A percentile compares a stretch with the other conserved stretches of the same genome.
phyloP scores from a whole-genome alignment of 768 basidiomycete species.

The Phaffia tasmanica region DNA sequence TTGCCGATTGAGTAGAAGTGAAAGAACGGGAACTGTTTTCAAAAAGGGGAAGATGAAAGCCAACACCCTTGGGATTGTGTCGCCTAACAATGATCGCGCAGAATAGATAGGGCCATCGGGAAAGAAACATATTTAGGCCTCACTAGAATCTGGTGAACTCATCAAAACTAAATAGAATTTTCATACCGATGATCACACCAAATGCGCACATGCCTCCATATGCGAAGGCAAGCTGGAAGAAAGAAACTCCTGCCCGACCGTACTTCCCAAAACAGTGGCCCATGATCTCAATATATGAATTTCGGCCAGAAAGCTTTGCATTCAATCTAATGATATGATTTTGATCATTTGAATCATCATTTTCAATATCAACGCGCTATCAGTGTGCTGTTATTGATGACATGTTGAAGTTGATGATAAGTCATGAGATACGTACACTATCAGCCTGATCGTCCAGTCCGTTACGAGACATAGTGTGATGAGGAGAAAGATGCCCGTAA shows the following conservation, averaged over 20 bases:
- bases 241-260: conserved; percentile 86
- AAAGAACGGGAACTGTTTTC: conserved; percentile 57
- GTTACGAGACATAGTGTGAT: conserved; percentile 69
- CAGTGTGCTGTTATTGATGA: too few species aligned
- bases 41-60: conserved; percentile 66
- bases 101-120: not conserved
- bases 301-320: conserved; percentile 85
- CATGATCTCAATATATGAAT: conserved; percentile 89
- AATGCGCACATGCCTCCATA: conserved; percentile 98
- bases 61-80: conserved; percentile 91
- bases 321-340: conserved; percentile 50
- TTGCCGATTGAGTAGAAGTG: conserved; percentile 68
- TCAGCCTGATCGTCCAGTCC: conserved; percentile 74
- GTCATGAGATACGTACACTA: conserved; percentile 44
- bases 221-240: conserved; percentile 96
- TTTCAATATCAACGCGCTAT: too few species aligned
- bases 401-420: too few species aligned
- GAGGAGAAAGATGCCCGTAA: conserved; percentile 72
- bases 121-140: not conserved
- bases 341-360: too few species aligned
- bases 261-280: conserved; percentile 77
- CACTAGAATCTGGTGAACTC: not conserved
- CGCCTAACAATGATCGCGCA: conserved; percentile 46
- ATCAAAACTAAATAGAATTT: not conserved
- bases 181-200: conserved; percentile 60